Base-by-base conservation (phyloP, 257 asterid species). In the Primulina eburnea region DNA sequence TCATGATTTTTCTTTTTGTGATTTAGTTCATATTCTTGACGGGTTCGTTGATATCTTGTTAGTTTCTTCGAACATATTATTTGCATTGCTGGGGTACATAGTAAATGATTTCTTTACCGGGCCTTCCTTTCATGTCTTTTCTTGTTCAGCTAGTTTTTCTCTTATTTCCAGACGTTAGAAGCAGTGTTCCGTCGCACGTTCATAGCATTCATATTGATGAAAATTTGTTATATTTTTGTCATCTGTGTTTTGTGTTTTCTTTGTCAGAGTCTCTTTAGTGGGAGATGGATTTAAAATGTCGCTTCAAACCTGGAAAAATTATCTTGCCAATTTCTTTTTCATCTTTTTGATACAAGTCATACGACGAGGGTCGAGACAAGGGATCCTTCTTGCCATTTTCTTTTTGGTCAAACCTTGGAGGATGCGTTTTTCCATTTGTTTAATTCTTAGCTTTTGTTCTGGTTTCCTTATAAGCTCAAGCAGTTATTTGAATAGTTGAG, bases 101-200 rank as follows among this genome's bases (percentile, higher is more conserved):
- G 6, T 0, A 1, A 16, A 50, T 50, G 62, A 18, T 65, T 40
- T 20, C 62, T 18, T 53, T 26, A 2, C 65, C 65, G 50, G 38
- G 63, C 47, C 70, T 62, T 72, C 47, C 70, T 62, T 72, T 62
- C 35, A 64, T 7, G 35, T 56, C 26, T 72, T 67, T 43, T 58
- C 12, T 11, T 56, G 60, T 32, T 64, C 38, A 24, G 32, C 43
- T 29, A 21, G 6, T 72, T 20, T 52, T 18, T 14, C 63, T n/a
- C 58, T 32, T 24, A 12, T 12, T 38, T 60, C 18, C 32, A 16
- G 35, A 60, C 30, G 17, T 32, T 43, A 14, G 75, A 58, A 7
- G 55, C 43, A 65, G 14, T 71, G 32, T 0, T 40, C 16, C 12
- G 6, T 64, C 34, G 17, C 53, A 11, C 32, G 16, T 20, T 11